Base-by-base conservation (phyloP, 345 rosid species). In the Chamaenerion angustifolium region DNA sequence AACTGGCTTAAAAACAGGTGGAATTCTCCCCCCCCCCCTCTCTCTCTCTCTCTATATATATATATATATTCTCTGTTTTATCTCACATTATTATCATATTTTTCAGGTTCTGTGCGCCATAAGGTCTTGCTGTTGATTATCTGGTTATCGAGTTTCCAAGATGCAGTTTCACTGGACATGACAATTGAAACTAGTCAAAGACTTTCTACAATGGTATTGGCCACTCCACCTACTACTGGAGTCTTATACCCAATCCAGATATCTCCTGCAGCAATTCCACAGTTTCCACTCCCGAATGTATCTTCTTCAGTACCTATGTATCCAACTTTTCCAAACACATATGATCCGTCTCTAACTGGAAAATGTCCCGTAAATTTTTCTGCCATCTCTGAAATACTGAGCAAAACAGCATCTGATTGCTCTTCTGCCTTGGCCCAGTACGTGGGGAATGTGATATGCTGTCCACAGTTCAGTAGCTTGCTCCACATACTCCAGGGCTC, bases 361-460 rank as follows among this genome's bases (percentile, higher is more conserved):
- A 80, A 75, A 64, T 90, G 98, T 61, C 86, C 95, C 44, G 71
- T 82, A 65, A 82, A 90, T 69, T 81, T 90, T 68, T 76, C 89
- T 58, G 72, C 77, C 12, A 56, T 87, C 46, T 80, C 89, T 19
- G 58, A 58, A 69, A 61, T 83, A 54, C 56, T 87, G 46, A 76
- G 70, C 56, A 87, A 70, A 58, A 77, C 98, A 7, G 89, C 96
- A 19, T 71, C 82, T 23, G 98, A 90, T 68, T 90, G 98, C 67
- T 73, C 89, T 53, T 69, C 65, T 55, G 78, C 81, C 16, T 68
- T 90, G 21, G 98, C 98, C 43, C 57, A 78, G 17, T 73, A 83
- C 65, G 96, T 87, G 54, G 98, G 92, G 60, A 87, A 84, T 16
- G 98, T 80, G 25, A 82, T 90, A 57, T 90, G 96, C 62, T 90